A percentile compares a stretch with the other conserved stretches of the same genome.
Evolutionary conservation across 305 asterid genomes (phyloP).

Genomic region (Solanum hybrid): DNA sequence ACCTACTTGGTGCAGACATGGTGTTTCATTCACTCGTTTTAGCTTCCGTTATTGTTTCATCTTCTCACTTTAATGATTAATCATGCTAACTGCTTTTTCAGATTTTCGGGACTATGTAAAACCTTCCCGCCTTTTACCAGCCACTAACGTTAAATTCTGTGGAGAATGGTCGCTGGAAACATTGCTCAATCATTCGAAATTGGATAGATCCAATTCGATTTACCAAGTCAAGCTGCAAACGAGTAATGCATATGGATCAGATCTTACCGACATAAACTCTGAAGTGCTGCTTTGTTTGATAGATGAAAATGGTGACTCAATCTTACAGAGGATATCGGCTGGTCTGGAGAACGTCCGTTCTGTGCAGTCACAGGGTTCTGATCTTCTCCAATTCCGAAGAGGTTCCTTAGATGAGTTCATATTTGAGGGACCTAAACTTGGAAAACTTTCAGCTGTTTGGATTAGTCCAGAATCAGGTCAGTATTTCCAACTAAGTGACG

Average conservation of each 20-base stretch:
- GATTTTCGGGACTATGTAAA: constrained; percentile 84
- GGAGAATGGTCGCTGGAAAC: constrained; percentile 30
- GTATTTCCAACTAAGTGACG: not conserved
- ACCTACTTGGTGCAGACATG: not conserved
- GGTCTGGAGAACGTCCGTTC: constrained; percentile 9
- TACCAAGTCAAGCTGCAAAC: constrained; percentile 62
- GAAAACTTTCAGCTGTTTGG: constrained; percentile 70
- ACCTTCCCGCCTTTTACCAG: constrained; percentile 60
- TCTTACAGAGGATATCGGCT: constrained; percentile 65
- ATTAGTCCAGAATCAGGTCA: constrained; percentile 78
- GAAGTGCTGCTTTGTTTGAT: constrained; percentile 64
- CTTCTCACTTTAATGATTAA: not conserved
- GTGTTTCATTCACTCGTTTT: not conserved
- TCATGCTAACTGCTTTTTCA: constrained; percentile 8
- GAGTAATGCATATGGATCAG: constrained; percentile 57
- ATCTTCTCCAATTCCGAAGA: constrained; percentile 45
- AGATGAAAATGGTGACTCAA: constrained; percentile 69
- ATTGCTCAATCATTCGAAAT: constrained; percentile 16
- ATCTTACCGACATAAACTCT: constrained; percentile 48
- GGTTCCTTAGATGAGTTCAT: constrained; percentile 58
- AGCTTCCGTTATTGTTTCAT: not conserved
- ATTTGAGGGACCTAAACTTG: constrained; percentile 70
- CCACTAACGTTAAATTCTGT: constrained; percentile 30
- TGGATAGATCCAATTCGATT: constrained; percentile 20
- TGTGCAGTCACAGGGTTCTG: constrained; percentile 20